These are phyloP conservation scores for Zygoascus tannicola DNA, from an alignment of 805 yeast genomes.

Conservation along the genomic window DNA sequence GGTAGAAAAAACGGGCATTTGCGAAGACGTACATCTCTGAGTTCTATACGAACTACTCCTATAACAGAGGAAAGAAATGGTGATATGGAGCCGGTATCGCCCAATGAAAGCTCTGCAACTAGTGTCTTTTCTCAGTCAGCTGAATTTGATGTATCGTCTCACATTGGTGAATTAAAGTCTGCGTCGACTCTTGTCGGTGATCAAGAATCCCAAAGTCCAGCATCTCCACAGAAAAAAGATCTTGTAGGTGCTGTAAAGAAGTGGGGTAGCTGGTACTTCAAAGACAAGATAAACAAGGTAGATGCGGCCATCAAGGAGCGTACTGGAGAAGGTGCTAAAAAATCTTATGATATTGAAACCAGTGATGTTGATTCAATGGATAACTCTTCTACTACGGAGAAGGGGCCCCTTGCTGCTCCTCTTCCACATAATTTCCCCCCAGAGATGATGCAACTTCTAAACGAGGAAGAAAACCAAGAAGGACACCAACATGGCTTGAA, in stretches of 20 bases:
- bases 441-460: slow-evolving; percentile 17
- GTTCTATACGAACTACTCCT: background rate
- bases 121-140: background rate
- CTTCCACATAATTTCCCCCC: slow-evolving; percentile 24
- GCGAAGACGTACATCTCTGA: background rate
- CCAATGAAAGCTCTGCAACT: background rate
- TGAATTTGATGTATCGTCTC: slow-evolving; percentile 1
- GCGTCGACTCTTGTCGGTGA: background rate
- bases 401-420: slow-evolving; percentile 15
- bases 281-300: slow-evolving; percentile 10
- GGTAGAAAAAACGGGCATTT: background rate
- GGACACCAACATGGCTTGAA: background rate
- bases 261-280: slow-evolving; percentile 22
- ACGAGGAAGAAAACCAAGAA: slow-evolving; percentile 6
- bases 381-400: background rate
- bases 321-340: background rate
- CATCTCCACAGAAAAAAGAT: slow-evolving; percentile 8
- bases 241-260: slow-evolving; percentile 19
- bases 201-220: background rate
- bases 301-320: background rate
- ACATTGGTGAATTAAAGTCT: slow-evolving; percentile 1
- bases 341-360: background rate
- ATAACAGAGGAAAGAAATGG: background rate
- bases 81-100: background rate
- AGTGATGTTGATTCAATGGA: background rate